A percentile compares a stretch with the other conserved stretches of the same genome.
These are phyloP conservation scores for Helotiales sp. DNA, from an alignment of 2,329 filamentous ascomycete species.

Conservation along the genomic window DNA sequence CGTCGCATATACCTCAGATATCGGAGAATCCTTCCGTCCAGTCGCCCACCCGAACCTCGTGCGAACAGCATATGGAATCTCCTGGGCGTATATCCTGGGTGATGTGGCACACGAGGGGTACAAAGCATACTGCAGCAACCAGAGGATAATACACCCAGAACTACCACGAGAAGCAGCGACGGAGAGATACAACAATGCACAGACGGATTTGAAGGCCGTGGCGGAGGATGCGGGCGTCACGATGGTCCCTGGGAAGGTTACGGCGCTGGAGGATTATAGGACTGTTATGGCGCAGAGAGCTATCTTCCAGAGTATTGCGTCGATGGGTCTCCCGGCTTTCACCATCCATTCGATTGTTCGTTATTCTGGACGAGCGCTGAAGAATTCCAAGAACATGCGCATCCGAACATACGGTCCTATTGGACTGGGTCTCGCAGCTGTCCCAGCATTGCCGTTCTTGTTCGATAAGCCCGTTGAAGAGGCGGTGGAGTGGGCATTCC, in stretches of 20 bases:
- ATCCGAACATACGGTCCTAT: constrained; percentile 89
- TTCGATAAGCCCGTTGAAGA: constrained; percentile 94
- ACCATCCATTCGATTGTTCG: constrained; percentile 71
- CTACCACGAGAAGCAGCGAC: constrained; percentile 49
- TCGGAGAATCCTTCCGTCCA: constrained; percentile 94
- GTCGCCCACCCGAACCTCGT: constrained; percentile 87
- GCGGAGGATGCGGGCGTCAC: constrained; percentile 23
- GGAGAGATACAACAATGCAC: constrained; percentile 42
- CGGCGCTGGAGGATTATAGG: constrained; percentile 86
- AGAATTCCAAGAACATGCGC: constrained; percentile 74
- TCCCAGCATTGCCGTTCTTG: constrained; percentile 81
- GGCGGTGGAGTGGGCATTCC: constrained; percentile 88
- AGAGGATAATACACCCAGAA: constrained; percentile 72
- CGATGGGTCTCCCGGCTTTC: constrained; percentile 65
- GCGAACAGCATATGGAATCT: constrained; percentile 83
- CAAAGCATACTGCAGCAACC: constrained; percentile 90
- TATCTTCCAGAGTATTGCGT: constrained; percentile 87
- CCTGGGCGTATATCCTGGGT: constrained; percentile 89
- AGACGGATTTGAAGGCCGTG: constrained; percentile 26
- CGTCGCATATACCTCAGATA: constrained; percentile 94
- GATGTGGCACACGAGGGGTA: constrained; percentile 94
- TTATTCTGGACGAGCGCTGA: constrained; percentile 87
- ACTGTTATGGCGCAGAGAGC: constrained; percentile 90
- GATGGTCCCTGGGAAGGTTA: constrained; percentile 52
- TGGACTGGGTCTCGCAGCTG: constrained; percentile 76